These are phyloP conservation scores for Kluyveromyces siamensis DNA, from an alignment of 805 yeast genomes.

Conservation along the genomic window DNA sequence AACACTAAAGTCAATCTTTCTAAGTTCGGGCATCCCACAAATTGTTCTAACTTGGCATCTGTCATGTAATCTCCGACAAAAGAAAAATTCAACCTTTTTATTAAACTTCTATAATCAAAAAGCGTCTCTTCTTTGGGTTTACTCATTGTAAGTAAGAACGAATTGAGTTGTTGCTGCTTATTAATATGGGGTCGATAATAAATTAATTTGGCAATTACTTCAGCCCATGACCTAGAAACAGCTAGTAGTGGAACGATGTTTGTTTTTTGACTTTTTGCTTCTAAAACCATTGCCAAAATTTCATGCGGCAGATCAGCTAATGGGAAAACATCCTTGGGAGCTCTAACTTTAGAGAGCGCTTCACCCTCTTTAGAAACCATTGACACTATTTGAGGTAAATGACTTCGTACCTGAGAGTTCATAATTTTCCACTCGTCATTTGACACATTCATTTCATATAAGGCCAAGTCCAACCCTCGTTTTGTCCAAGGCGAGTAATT, in stretches of 20 bases:
- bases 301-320: constrained; percentile 38
- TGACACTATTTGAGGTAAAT: not conserved
- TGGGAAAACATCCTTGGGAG: constrained; percentile 15
- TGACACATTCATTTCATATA: constrained; percentile 3
- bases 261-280: constrained; percentile 48
- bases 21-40: constrained; percentile 62
- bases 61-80: constrained; percentile 59
- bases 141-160: constrained; percentile 28
- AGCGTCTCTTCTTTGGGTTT: constrained; percentile 31
- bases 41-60: constrained; percentile 51
- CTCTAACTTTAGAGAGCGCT: not conserved
- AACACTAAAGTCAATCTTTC: constrained; percentile 82
- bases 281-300: constrained; percentile 56
- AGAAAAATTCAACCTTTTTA: constrained; percentile 73
- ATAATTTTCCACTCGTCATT: constrained; percentile 1
- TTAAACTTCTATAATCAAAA: constrained; percentile 60
- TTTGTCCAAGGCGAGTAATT: constrained; percentile 3
- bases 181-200: constrained; percentile 82
- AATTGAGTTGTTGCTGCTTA: constrained; percentile 44
- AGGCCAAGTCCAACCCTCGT: constrained; percentile 2
- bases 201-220: constrained; percentile 63
- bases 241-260: constrained; percentile 56
- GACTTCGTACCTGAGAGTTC: not conserved
- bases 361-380: constrained; percentile 1
- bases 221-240: constrained; percentile 76